Conservation (phyloP, 192 early-diverging fungal genomes). For the Backusella parvicylindrica region DNA sequence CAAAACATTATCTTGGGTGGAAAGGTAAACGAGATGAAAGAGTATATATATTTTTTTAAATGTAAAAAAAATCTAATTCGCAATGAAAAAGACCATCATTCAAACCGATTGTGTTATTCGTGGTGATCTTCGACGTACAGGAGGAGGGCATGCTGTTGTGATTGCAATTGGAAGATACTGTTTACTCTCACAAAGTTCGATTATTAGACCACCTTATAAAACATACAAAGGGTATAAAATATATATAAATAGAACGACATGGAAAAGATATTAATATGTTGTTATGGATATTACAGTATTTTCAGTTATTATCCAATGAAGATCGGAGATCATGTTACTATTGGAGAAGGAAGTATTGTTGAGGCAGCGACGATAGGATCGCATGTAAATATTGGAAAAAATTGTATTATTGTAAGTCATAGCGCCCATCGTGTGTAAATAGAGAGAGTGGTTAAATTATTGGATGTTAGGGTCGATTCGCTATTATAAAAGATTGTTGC, state of each 20-base stretch:
- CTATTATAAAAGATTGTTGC: slow-evolving; percentile 93
- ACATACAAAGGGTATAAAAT: slow-evolving; percentile 76
- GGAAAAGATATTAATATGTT: neutral
- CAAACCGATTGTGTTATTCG: slow-evolving; percentile 89
- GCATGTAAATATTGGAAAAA: slow-evolving; percentile 86
- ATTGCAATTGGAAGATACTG: slow-evolving; percentile 93
- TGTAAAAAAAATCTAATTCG: neutral
- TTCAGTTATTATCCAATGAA: slow-evolving; percentile 98
- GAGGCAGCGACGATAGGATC: slow-evolving; percentile 92
- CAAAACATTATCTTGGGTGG: slow-evolving; percentile 97
- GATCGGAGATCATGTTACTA: slow-evolving; percentile 89
- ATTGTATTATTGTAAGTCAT: slow-evolving; percentile 88
- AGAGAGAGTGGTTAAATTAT: neutral
- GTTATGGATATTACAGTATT: slow-evolving; percentile 42
- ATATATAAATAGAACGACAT: neutral
- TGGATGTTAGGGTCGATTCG: slow-evolving; percentile 69
- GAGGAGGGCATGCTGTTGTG: slow-evolving; percentile 80
- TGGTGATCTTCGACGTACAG: slow-evolving; percentile 89
- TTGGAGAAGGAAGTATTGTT: slow-evolving; percentile 84
- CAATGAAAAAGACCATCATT: slow-evolving; percentile 72
- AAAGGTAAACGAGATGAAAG: slow-evolving; percentile 55
- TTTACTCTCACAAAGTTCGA: slow-evolving; percentile 66
- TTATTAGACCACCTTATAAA: slow-evolving; percentile 93
- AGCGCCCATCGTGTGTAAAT: neutral
- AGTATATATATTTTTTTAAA: neutral